Evolutionary conservation across 2,329 filamentous ascomycete species (phyloP), one percentile per base, ranked within the genome.

Genomic region (Xylariaceae sp.): DNA sequence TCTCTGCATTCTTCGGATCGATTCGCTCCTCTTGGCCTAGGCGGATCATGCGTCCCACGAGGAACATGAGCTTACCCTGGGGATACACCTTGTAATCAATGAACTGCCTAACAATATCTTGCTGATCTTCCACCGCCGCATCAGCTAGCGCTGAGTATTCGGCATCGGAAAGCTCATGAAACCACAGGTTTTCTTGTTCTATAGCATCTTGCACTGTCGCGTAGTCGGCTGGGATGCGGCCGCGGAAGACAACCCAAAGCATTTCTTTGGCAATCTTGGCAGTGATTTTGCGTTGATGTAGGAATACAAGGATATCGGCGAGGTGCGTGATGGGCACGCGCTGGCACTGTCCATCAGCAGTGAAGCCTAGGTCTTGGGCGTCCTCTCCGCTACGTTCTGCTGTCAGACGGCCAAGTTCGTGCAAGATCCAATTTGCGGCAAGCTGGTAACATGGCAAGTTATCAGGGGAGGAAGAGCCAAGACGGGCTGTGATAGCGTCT

Each of bases 331-430:
- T 67, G 0, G 74, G 69, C 2, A 81, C 64, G 24, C 69, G 65
- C 9, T 49, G 43, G 46, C 72, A 76, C 18, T 72, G 64, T 4
- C 76, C 75, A 2, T 72, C 65, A 2, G 66, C 51, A 0, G 70
- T 70, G 45, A 75, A 31, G 44, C 63, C 18, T 60, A 61, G 47
- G 6, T 56, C 50, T 9, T 54, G 62, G 47, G 26, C 13, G 52
- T 32, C 63, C 55, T 50, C 49, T 15, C 54, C 51, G 34, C 58
- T 63, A 12, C 60, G 53, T 4, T 78, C 75, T n/a, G 8, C 30
- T 11, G 78, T 80, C 9, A 89, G 64, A 2, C 83, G 81, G 7
- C 85, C 86, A 3, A 89, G 72, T 55, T 89, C 85, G 55, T 90
- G 85, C 22, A 89, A 71, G 34, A 87, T 81, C 85, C 79, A 84